Conservation (phyloP, 192 early-diverging fungal species). For the Coemansia brasiliensis region DNA sequence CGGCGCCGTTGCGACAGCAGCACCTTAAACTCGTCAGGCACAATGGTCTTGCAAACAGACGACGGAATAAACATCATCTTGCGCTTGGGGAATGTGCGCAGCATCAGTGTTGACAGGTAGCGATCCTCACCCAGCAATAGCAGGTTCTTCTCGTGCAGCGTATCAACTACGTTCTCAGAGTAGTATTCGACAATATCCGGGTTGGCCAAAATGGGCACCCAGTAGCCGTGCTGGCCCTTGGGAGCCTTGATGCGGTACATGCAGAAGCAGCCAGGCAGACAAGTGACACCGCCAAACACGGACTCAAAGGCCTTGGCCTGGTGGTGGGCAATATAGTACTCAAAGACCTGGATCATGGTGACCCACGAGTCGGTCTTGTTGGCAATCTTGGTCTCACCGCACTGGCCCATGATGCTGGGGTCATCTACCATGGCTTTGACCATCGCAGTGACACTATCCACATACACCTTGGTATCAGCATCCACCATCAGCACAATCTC, state of each 20-base stretch:
- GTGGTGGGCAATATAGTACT: constrained; percentile 87
- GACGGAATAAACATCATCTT: constrained; percentile 93
- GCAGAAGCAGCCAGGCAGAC: constrained; percentile 83
- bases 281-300: constrained; percentile 83
- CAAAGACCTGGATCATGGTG: constrained; percentile 82
- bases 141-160: constrained; percentile 93
- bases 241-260: constrained; percentile 86
- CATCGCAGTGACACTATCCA: constrained; percentile 70
- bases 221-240: constrained; percentile 72
- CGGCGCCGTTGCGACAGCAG: constrained; percentile 83
- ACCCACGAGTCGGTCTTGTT: constrained; percentile 80
- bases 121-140: constrained; percentile 94
- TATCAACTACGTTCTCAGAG: constrained; percentile 82
- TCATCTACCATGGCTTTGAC: constrained; percentile 73
- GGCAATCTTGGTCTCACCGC: constrained; percentile 81
- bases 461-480: constrained; percentile 81
- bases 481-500: constrained; percentile 83
- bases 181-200: constrained; percentile 84
- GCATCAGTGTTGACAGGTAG: constrained; percentile 92
- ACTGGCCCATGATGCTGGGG: constrained; percentile 69
- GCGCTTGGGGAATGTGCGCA: constrained; percentile 89
- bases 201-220: constrained; percentile 82
- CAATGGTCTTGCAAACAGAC: constrained; percentile 90
- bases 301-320: constrained; percentile 81
- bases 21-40: constrained; percentile 83